Evolutionary conservation across 2,329 filamentous ascomycete genomes (phyloP).

Genomic region (Spiromastix sp.): DNA sequence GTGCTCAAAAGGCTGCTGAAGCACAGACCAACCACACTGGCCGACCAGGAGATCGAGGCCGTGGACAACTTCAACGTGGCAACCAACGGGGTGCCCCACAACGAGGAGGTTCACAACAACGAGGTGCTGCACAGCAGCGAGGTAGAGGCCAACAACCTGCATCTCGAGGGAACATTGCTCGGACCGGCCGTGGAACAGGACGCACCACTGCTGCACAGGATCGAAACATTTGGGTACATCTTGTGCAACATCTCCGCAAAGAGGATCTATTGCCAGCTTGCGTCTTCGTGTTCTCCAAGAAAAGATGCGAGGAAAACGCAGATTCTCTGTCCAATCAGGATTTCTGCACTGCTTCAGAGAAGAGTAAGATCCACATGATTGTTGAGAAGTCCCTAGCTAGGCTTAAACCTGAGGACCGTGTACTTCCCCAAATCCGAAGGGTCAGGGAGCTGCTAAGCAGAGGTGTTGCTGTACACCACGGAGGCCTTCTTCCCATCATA

Average conservation of each 20-base stretch:
- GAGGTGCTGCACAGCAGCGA: conserved; percentile 41
- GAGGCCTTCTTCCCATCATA: conserved; percentile 86
- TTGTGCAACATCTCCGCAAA: conserved; percentile 85
- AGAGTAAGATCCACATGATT: conserved; percentile 95
- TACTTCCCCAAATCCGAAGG: conserved; percentile 83
- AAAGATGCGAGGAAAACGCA: conserved; percentile 92
- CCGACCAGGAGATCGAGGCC: conserved; percentile 21
- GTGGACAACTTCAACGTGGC: conserved; percentile 11
- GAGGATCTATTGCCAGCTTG: conserved; percentile 80
- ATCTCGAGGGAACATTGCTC: conserved; percentile 73
- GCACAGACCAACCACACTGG: conserved; percentile 44
- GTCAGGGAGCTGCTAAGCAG: conserved; percentile 74
- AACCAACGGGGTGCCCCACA: conserved; percentile 26
- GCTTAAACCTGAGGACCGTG: conserved; percentile 78
- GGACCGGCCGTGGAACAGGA: conserved; percentile 73
- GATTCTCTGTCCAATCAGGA: conserved; percentile 91
- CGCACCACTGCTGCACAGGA: conserved; percentile 87
- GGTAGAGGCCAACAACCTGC: conserved; percentile 45
- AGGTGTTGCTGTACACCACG: conserved; percentile 93
- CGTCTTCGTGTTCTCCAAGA: conserved; percentile 98
- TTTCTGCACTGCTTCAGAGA: conserved; percentile 85
- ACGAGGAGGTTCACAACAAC: conserved; percentile 38
- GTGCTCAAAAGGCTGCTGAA: conserved; percentile 43
- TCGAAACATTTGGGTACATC: conserved; percentile 90
- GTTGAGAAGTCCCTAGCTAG: conserved; percentile 90